phyloP scores from a whole-genome alignment of 257 asterid genomes.

The Forsythia suspensa region DNA sequence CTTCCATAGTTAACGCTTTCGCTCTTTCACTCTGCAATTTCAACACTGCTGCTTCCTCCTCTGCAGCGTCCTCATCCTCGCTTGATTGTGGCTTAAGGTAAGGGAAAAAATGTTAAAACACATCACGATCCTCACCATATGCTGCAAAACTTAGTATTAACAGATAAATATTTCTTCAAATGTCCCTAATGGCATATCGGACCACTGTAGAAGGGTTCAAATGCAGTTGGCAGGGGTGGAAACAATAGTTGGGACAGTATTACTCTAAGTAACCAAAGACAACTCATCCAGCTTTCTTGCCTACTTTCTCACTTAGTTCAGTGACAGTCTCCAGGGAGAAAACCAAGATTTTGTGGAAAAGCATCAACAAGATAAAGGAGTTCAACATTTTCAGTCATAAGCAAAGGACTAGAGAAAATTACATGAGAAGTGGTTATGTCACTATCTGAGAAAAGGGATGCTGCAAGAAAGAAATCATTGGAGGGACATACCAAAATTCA shows the following conservation, averaged over 20 bases:
- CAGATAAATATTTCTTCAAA: neutral
- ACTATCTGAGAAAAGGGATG: neutral
- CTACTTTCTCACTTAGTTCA: neutral
- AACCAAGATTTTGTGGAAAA: neutral
- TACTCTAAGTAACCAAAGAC: neutral
- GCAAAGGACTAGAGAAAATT: neutral
- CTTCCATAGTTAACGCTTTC: slow-evolving; percentile 51
- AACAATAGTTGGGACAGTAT: neutral
- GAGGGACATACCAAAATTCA: neutral
- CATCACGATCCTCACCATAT: slow-evolving; percentile 8
- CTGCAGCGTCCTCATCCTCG: slow-evolving; percentile 73
- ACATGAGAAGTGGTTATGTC: neutral
- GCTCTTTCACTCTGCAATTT: slow-evolving; percentile 61
- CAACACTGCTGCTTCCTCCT: slow-evolving; percentile 75
- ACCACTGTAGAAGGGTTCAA: neutral
- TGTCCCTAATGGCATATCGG: slow-evolving; percentile 5
- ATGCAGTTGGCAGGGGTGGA: neutral
- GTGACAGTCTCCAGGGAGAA: neutral
- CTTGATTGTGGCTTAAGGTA: slow-evolving; percentile 55
- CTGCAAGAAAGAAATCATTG: neutral
- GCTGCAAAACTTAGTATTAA: neutral
- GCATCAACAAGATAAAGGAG: neutral
- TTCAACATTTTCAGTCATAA: neutral
- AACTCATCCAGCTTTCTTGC: slow-evolving; percentile 8
- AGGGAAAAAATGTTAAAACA: slow-evolving; percentile 22